Percentiles rank a stretch among this genome's conserved stretches.
Conservation (phyloP, 805 yeast species). For the Saccharomycopsis vini region DNA sequence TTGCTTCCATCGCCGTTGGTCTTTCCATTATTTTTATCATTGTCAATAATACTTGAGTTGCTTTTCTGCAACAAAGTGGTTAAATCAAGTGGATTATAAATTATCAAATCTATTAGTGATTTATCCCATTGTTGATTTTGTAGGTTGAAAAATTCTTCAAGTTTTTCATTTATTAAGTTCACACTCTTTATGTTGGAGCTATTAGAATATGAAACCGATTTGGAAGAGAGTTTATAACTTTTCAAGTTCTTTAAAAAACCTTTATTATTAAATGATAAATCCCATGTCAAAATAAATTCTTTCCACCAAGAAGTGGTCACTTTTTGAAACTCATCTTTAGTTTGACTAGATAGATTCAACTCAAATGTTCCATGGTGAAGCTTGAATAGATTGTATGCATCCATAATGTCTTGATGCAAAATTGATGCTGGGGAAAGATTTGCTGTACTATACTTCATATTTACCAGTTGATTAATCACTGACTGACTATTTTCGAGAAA, state of each 20-base stretch:
- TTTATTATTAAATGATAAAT: constrained; percentile 12
- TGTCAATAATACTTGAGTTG: neutral
- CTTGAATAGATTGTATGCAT: constrained; percentile 13
- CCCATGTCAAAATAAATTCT: constrained; percentile 6
- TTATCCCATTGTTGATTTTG: constrained; percentile 17
- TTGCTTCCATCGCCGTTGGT: neutral
- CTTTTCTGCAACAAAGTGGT: neutral
- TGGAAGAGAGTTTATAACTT: constrained; percentile 17
- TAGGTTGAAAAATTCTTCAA: constrained; percentile 17
- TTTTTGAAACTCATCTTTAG: too few relatives aligned
- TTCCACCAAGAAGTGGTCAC: constrained; percentile 10
- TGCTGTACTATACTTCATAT: constrained; percentile 13
- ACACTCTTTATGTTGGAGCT: constrained; percentile 14
- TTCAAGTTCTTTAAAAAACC: constrained; percentile 14
- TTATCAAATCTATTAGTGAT: constrained; percentile 16
- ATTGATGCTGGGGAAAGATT: constrained; percentile 11
- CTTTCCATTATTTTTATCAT: neutral
- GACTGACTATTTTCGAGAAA: neutral
- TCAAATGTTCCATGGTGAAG: constrained; percentile 13
- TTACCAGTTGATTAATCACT: neutral
- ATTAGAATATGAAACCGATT: constrained; percentile 11
- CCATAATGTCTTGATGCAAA: constrained; percentile 9
- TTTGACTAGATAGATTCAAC: too few relatives aligned
- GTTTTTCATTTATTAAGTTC: constrained; percentile 17
- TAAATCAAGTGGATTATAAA: constrained; percentile 13